Base-by-base conservation (phyloP, 495 filamentous ascomycete species). In the Umbilicaria muhlenbergii region DNA sequence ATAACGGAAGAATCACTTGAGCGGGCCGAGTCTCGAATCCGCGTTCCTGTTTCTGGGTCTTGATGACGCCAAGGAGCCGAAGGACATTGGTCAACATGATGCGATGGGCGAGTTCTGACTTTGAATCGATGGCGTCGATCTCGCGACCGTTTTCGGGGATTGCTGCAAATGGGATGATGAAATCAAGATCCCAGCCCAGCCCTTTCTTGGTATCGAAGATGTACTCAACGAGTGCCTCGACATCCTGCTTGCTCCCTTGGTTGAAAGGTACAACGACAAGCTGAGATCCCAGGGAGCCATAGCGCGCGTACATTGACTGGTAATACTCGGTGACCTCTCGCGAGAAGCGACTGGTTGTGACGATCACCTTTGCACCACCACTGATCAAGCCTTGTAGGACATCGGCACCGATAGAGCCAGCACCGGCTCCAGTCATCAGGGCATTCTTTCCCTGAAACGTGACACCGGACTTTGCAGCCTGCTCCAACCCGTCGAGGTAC, bases 11-110 rank as follows among this genome's bases (percentile, higher is more conserved):
- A 49, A 99, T 86, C 53, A 95, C 88, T 62, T 96, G 88, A 21
- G 91, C 92, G 35, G 91, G 91, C 17, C 91, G 82, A 6, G 91
- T 96, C 62, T 93, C 86, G 57, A 84, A 92, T 48, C 88, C 88
- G 47, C 81, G 78, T 35, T 74, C 65, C 34, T 78, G 74, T 69
- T 99, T 96, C 58, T 94, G 82, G 2, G 78, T 61, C 70, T 95
- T 99, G 60, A 99, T 78, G 49, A 67, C 75, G 42, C 91, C 91
- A 42, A 99, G 73, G 36, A 99, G 77, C 40, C 91, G 81, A 41
- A 96, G 71, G 2, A 96, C 69, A 57, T 99, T 99, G 46, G 91
- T 99, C 63, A 99, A 69, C 91, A 99, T 99, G 65, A 99, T 94
- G 43, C 91, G 85, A 60, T 96, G 92, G 47, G 92, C 92, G 47